Evolutionary conservation across 805 yeast genomes (phyloP).

Genomic region (Saccharomyces eubayanus): DNA sequence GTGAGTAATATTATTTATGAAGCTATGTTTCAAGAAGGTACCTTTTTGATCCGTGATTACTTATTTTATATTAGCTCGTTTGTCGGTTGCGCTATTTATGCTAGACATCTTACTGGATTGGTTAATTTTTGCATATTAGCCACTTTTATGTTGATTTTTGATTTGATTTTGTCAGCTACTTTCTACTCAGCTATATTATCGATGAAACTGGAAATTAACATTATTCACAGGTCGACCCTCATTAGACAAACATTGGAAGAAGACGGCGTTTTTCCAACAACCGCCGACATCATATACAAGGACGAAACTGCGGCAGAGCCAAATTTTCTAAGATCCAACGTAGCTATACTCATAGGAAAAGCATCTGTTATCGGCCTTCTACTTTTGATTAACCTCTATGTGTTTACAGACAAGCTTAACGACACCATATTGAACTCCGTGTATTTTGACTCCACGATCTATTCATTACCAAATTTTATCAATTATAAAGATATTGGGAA

Average conservation of each 20-base stretch:
- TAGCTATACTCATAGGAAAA: conserved; percentile 46
- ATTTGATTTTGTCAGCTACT: conserved; percentile 63
- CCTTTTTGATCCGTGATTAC: conserved; percentile 57
- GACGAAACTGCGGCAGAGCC: conserved; percentile 16
- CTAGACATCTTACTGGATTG: conserved; percentile 62
- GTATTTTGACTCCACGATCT: conserved; percentile 30
- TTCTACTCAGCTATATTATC: conserved; percentile 77
- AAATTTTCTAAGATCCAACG: conserved; percentile 30
- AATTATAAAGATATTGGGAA: conserved; percentile 9
- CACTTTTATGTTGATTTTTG: conserved; percentile 60
- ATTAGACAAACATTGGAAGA: conserved; percentile 78
- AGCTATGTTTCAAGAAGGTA: conserved; percentile 33
- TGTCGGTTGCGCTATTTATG: conserved; percentile 51
- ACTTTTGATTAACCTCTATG: conserved; percentile 55
- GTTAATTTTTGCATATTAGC: conserved; percentile 73
- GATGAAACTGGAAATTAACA: conserved; percentile 77
- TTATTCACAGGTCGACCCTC: conserved; percentile 72
- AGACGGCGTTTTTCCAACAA: conserved; percentile 71
- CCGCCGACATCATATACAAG: conserved; percentile 59
- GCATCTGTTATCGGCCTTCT: conserved; percentile 52
- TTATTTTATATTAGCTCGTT: conserved; percentile 65
- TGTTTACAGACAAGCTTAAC: conserved; percentile 67
- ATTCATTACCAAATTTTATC: conserved; percentile 37
- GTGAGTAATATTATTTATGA: conserved; percentile 27
- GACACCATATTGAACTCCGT: conserved; percentile 37